phyloP scores from a whole-genome alignment of 2,329 filamentous ascomycete genomes.

The Botrytis deweyae region DNA sequence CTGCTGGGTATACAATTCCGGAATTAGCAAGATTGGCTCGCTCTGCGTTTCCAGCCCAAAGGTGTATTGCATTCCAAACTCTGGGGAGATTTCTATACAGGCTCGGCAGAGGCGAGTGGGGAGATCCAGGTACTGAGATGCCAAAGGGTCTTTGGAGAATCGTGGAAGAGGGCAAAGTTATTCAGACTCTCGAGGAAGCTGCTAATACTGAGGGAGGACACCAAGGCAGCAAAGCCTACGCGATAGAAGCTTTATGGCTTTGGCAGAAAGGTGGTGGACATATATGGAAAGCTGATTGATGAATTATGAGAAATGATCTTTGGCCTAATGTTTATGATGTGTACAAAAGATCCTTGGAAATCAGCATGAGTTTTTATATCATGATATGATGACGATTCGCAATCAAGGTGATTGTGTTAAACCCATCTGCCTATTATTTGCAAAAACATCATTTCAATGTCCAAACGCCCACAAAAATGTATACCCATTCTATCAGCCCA shows the following conservation, averaged over 20 bases:
- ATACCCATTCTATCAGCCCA: not conserved
- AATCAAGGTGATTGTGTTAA: not conserved
- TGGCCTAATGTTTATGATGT: not conserved
- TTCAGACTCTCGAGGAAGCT: conserved; percentile 76
- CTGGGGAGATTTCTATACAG: conserved; percentile 82
- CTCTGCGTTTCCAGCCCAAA: conserved; percentile 79
- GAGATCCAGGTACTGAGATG: conserved; percentile 64
- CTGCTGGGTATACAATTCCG: conserved; percentile 88
- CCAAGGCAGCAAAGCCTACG: conserved; percentile 78
- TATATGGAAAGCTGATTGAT: conserved; percentile 35
- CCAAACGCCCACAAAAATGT: not conserved
- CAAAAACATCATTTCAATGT: not conserved
- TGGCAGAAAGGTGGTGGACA: conserved; percentile 47
- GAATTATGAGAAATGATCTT: not conserved
- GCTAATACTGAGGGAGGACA: conserved; percentile 67
- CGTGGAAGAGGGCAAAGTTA: conserved; percentile 71
- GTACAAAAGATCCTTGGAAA: not conserved
- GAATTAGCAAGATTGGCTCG: conserved; percentile 80
- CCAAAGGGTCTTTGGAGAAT: conserved; percentile 81
- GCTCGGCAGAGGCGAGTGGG: conserved; percentile 70
- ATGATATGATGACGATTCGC: not conserved
- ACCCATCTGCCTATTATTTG: not conserved
- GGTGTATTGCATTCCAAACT: conserved; percentile 90
- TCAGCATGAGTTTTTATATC: not conserved
- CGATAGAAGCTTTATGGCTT: conserved; percentile 86